Conservation (phyloP, 768 basidiomycete genomes). For the Auricularia sp. region DNA sequence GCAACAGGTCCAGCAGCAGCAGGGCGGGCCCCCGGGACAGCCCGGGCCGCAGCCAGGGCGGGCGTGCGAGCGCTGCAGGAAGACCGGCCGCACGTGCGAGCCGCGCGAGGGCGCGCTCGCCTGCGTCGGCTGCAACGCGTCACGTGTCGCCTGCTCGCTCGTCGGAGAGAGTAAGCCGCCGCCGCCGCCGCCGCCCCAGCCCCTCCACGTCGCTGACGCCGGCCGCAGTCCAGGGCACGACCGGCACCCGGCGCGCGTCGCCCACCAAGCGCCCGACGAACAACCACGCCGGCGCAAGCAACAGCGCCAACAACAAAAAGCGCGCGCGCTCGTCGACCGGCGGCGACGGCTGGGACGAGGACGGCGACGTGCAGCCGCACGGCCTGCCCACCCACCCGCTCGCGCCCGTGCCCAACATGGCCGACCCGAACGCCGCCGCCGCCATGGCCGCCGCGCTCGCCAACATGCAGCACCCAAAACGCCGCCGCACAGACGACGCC, state of each 20-base stretch:
- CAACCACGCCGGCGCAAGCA: not conserved
- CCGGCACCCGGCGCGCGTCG: not conserved
- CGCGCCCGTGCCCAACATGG: not conserved
- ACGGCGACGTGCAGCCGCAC: not conserved
- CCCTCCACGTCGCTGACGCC: no score
- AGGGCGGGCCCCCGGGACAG: not conserved
- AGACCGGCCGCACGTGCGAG: conserved; percentile 1
- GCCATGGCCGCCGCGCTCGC: not conserved
- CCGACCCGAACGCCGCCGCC: no score
- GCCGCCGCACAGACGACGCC: not conserved
- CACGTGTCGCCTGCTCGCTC: conserved; percentile 1
- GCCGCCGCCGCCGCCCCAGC: no score
- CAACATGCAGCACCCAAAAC: not conserved
- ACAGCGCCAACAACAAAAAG: not conserved
- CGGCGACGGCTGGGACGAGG: not conserved
- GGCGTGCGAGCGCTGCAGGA: not conserved
- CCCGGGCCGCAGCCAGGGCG: not conserved
- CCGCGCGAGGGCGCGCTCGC: not conserved
- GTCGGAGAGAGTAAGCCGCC: not conserved
- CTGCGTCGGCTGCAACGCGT: conserved; percentile 1
- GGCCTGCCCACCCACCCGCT: not conserved
- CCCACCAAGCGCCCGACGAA: not conserved
- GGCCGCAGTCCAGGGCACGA: not conserved
- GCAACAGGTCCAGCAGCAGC: not conserved
- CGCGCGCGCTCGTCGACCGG: not conserved